Base-by-base conservation (phyloP, 495 filamentous ascomycete species). In the Achaetomiella virescens region DNA sequence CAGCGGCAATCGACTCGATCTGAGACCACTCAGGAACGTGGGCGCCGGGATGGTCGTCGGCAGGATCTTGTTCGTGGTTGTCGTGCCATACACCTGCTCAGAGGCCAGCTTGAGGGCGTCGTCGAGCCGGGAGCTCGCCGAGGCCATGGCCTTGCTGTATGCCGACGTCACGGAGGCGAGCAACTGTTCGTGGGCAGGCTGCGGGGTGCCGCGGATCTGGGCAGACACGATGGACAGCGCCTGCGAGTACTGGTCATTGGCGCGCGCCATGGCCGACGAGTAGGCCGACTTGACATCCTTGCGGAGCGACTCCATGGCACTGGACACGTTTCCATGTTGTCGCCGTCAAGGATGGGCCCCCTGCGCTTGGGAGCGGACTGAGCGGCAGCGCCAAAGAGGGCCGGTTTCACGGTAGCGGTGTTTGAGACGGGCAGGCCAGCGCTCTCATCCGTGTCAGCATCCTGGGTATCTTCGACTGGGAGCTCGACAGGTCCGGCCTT, bases 101-200 rank as follows among this genome's bases (percentile, higher is more conserved):
- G 78, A 80, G n/a, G 72, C 79, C 14, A 69, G 68, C 17, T 61
- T 68, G 38, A 80, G 48, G 6, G 80, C 78, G 1, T 71, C 69
- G 29, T 83, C 71, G 9, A 85, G 67, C 40, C 78, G 75, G 3
- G 79, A 74, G 60, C 78, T 85, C 9, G 85, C 86, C 14, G 81
- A 78, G 1, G 75, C 76, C 49, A 87, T 63, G 4, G 86, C 81
- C 22, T 78, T 79, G 27, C 84, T 86, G 66, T 89, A 90, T 8
- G 80, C 86, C 10, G 73, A 76, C 22, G 87, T 84, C 35, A 88
- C 78, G 0, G 85, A 87, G 20, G 83, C 76, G 2, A 88, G 71
- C 71, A 89, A 76, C 51, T 84, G 69, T 40, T 76, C 68, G 54
- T 89, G 82, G 14, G 82, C 79, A 37, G 84, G 82, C 48, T 78